phyloP scores from a whole-genome alignment of 495 filamentous ascomycete genomes.

The Acidiella bohemica region DNA sequence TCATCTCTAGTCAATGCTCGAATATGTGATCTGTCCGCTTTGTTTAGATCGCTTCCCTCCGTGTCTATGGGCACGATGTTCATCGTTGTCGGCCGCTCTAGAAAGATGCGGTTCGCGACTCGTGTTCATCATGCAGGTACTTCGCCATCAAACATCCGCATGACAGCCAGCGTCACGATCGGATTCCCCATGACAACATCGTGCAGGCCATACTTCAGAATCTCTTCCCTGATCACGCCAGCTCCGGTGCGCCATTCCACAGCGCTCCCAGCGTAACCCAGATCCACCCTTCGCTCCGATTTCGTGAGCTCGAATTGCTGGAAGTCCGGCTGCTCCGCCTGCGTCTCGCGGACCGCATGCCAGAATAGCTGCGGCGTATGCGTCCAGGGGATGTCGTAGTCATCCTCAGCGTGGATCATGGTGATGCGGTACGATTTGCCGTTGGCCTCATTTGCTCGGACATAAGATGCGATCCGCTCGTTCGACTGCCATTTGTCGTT shows the following conservation, averaged over 20 bases:
- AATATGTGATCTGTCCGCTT: no score
- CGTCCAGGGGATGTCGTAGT: constrained; percentile 27
- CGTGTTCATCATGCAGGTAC: no score
- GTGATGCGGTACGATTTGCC: constrained; percentile 14
- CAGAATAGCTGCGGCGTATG: constrained; percentile 32
- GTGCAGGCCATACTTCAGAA: constrained; percentile 39
- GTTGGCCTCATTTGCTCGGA: constrained; percentile 12
- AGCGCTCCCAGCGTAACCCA: constrained; percentile 36
- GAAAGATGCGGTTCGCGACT: no score
- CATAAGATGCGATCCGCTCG: constrained; percentile 15
- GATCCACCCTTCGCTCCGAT: constrained; percentile 23
- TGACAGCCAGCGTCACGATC: constrained; percentile 32
- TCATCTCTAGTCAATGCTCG: no score
- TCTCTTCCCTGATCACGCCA: constrained; percentile 37
- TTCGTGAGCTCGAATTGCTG: constrained; percentile 30
- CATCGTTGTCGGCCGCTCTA: no score
- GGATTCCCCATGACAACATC: constrained; percentile 41
- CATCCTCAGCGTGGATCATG: constrained; percentile 23
- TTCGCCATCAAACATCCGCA: constrained; percentile 10
- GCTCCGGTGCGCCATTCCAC: constrained; percentile 34
- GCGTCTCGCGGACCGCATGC: constrained; percentile 33
- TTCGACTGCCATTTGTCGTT: constrained; percentile 22
- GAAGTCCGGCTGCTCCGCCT: constrained; percentile 22
- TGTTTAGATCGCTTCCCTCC: no score
- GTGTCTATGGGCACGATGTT: no score